Base-by-base conservation (phyloP, 495 filamentous ascomycete genomes). In the Pyrenopolyporus hunteri region DNA sequence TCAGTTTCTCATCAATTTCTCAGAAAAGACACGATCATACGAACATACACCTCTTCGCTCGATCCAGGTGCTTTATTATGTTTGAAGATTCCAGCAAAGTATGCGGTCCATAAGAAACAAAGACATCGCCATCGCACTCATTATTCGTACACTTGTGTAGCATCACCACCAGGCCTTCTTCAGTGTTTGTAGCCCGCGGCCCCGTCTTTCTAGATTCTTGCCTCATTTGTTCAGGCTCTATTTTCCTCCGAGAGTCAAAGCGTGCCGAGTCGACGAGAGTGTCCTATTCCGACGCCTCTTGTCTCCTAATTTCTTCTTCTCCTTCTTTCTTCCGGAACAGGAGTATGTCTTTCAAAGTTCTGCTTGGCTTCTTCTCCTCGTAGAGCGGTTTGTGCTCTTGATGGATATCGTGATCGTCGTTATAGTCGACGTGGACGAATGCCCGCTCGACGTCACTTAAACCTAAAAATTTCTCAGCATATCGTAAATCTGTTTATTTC, bases 381-480 rank as follows among this genome's bases (percentile, higher is more conserved):
- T 83, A 83, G 4, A 83, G 57, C 1, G 79, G 79, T 57, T 83
- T 82, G 62, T 84, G 82, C 65, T 85, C 82, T 50, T 81, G 73
- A 25, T 78, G 58, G 39, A 78, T 67, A 42, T 82, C 74, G 42
- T 85, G 76, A 7, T 71, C 70, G 45, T 75, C 71, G 44, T 81
- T 72, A 57, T 84, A 83, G 64, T 83, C 82, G 23, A 84, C 78
- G 60, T 85, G 81, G 19, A 84, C 82, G 59, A 83, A 85, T 3
- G 81, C 81, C 44, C 82, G 67, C 53, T 83, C 81, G 10, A 85
- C 80, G 66, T 80, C 76, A 7, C 74, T 62, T 16, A 83, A 68
- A 7, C 78, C 67, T 67, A 33, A 11, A 9, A 17, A 28, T 16
- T 36, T n/a, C 6, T 66, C 22, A 59, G 55, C 50, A 58, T 13